These are phyloP conservation scores for Mucor mucedo DNA, from an alignment of 371 early-diverging fungal genomes.

Conservation along the genomic window DNA sequence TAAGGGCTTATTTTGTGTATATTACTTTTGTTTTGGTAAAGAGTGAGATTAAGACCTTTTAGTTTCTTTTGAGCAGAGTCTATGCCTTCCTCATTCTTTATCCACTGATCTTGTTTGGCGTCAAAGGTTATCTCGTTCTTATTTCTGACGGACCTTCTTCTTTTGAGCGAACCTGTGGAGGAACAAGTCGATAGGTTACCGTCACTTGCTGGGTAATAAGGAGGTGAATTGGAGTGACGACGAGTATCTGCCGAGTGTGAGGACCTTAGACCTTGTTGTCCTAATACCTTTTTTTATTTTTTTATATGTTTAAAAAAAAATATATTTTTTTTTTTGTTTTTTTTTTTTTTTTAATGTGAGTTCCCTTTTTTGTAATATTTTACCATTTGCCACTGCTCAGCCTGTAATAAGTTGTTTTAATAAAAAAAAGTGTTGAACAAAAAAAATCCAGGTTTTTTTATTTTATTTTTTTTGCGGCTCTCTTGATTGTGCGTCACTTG, in stretches of 20 bases:
- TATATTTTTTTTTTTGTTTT: neutral
- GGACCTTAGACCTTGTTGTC: conserved; percentile 18
- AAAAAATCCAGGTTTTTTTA: neutral
- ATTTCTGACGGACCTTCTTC: conserved; percentile 15
- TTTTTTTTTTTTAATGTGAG: conserved; percentile 2
- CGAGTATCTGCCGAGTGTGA: conserved; percentile 28
- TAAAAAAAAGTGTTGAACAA: neutral
- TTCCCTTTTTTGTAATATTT: conserved; percentile 8
- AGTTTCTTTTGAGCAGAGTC: conserved; percentile 27
- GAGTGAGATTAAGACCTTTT: conserved; percentile 21
- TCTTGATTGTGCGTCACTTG: conserved; percentile 2
- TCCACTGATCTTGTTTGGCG: conserved; percentile 13
- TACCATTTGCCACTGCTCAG: neutral
- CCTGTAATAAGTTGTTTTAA: neutral
- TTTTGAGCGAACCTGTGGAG: conserved; percentile 30
- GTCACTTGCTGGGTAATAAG: conserved; percentile 25
- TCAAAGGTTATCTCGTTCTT: neutral
- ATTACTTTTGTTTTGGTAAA: conserved; percentile 9
- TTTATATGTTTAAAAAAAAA: neutral
- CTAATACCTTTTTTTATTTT: conserved; percentile 13
- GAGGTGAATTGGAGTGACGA: conserved; percentile 16
- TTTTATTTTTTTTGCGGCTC: neutral
- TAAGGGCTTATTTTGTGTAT: neutral
- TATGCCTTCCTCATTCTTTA: conserved; percentile 6
- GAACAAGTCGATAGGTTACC: conserved; percentile 24